Evolutionary conservation across 495 filamentous ascomycete genomes (phyloP), one percentile per base, ranked within the genome.

Genomic region (Achaetomiella virescens): DNA sequence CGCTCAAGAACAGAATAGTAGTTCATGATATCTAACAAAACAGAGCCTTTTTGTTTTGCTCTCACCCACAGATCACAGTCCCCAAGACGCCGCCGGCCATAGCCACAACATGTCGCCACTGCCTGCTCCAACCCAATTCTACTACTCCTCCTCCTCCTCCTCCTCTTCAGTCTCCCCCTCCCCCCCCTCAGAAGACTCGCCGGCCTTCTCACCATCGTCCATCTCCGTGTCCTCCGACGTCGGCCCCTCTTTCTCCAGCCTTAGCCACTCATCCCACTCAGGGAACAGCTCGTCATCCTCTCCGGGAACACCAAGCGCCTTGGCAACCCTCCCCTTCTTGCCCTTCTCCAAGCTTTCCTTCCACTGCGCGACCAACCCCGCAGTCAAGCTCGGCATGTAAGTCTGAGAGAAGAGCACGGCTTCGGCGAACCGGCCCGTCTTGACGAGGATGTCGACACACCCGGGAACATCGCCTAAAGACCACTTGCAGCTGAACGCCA

Each of bases 221-320:
- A 59, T 62, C 1, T 53, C 61, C 29, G 53, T 63, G 9, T 55
- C 54, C 18, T 59, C 67, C 53, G 81, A 78, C 67, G 49, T 58
- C 11, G 62, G 64, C 0, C 84, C 84, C 61, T 90, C 84, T 61
- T 78, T 83, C 75, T 97, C 93, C 47, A 96, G 63, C 63, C 75
- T 80, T 61, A 97, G 66, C 74, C 86, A 96, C 69, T 92, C 89
- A 0, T 93, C 88, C 92, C 91, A 97, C 62, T 96, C 90, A 0
- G 92, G 91, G 75, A 97, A 98, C 49, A 98, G 75, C 38, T 96
- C 93, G 44, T 86, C 88, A 62, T 98, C 93, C 42, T 91, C 86
- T 6, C 76, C 78, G 0, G 93, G 93, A n/a, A 91, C 77, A 55
- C 87, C 93, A 51, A 97, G 79, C 56, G 88, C 81, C 68, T 89